Evolutionary conservation across 176 grass and related monocot genomes (phyloP).

Genomic region (Stipa capillata): DNA sequence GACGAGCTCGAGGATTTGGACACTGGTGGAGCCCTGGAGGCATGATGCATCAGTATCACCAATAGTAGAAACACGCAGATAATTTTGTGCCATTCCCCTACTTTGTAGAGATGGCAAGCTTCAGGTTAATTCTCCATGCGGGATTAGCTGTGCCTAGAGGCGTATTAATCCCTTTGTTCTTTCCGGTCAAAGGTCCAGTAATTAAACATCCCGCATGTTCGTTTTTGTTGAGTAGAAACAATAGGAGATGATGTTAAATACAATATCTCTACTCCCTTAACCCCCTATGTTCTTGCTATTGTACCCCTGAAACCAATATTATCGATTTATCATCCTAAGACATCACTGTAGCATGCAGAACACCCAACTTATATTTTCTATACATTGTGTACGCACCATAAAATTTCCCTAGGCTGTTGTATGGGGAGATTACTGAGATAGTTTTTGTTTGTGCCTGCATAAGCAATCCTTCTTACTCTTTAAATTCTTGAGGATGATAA

Average conservation of each 20-base stretch:
- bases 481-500: not conserved
- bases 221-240: not conserved
- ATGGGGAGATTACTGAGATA: not conserved
- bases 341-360: not conserved
- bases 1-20: not conserved
- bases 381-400: not conserved
- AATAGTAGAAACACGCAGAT: too few relatives aligned
- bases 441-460: not conserved
- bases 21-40: not conserved
- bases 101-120: not conserved
- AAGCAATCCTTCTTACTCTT: not conserved
- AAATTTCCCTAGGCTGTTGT: not conserved
- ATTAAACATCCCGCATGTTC: not conserved
- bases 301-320: not conserved
- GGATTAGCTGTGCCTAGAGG: not conserved
- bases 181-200: not conserved
- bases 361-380: not conserved
- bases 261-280: too few relatives aligned
- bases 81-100: not conserved
- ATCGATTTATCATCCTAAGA: not conserved
- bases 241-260: not conserved
- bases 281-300: too few relatives aligned
- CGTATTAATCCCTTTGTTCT: not conserved
- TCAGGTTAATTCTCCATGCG: not conserved
- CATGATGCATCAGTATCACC: not conserved